phyloP scores from a whole-genome alignment of 2,329 filamentous ascomycete species.

The Fusarium sp. region DNA sequence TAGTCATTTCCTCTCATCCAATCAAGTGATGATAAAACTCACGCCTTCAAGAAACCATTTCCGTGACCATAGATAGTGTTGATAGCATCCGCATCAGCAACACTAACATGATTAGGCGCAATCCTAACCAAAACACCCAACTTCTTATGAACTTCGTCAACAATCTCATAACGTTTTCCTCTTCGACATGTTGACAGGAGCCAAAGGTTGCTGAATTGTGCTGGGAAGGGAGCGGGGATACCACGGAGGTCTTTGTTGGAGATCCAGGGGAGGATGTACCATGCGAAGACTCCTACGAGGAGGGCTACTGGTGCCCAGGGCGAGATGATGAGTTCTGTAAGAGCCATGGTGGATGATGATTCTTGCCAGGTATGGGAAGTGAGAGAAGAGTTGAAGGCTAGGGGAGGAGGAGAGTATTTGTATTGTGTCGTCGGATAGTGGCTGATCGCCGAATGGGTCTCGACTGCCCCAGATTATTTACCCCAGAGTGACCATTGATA shows the following conservation, averaged over 20 bases:
- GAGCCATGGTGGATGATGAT: conserved; percentile 19
- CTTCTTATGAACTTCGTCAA: conserved; percentile 79
- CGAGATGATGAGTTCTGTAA: conserved; percentile 29
- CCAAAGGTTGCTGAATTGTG: conserved; percentile 82
- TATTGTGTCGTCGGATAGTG: background rate
- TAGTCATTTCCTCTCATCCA: no score
- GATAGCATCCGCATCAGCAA: conserved; percentile 83
- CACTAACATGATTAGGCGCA: conserved; percentile 84
- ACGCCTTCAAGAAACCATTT: conserved; percentile 79
- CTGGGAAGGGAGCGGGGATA: conserved; percentile 72
- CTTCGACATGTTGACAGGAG: conserved; percentile 73
- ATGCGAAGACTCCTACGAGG: conserved; percentile 18
- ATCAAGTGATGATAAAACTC: no score
- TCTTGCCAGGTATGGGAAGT: background rate
- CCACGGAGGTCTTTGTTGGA: conserved; percentile 59
- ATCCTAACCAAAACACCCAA: conserved; percentile 82
- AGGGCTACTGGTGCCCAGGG: conserved; percentile 37
- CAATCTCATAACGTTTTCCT: conserved; percentile 70
- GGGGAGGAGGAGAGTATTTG: background rate
- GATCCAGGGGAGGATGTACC: conserved; percentile 57
- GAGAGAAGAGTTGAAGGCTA: no score
- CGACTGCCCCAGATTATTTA: conserved; percentile 18
- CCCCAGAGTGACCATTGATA: conserved; percentile 10
- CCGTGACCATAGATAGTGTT: conserved; percentile 81
- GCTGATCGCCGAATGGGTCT: background rate